A percentile compares a stretch with the other conserved stretches of the same genome.
Evolutionary conservation across 2,329 filamentous ascomycete genomes (phyloP).

Genomic region (Cladosporium sp.): DNA sequence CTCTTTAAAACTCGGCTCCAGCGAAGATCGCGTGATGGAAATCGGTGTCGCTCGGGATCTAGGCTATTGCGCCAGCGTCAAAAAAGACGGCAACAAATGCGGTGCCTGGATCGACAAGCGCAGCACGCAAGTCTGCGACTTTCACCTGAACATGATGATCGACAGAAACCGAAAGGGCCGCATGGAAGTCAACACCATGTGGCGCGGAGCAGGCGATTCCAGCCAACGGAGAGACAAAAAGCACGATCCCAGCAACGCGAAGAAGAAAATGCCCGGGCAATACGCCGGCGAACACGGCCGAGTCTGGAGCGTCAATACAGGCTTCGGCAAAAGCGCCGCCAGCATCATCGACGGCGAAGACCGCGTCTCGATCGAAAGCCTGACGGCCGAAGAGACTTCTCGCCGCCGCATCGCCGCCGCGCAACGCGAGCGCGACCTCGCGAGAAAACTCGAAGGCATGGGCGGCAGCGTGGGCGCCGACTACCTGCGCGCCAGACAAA

Average conservation of each 20-base stretch:
- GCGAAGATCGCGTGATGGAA: conserved; percentile 85
- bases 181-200: conserved; percentile 75
- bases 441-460: conserved; percentile 60
- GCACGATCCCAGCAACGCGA: conserved; percentile 14
- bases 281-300: conserved; percentile 54
- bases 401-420: conserved; percentile 61
- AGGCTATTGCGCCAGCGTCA: conserved; percentile 79
- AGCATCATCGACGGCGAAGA: conserved; percentile 64
- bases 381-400: conserved; percentile 54
- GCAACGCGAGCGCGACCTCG: conserved; percentile 70
- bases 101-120: conserved; percentile 81
- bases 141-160: conserved; percentile 79
- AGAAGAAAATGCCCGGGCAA: conserved; percentile 18
- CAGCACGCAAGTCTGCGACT: conserved; percentile 89
- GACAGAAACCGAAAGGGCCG: conserved; percentile 64
- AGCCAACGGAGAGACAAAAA: conserved; percentile 9
- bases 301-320: conserved; percentile 36
- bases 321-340: conserved; percentile 46
- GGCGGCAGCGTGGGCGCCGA: conserved; percentile 65
- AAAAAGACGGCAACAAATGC: conserved; percentile 79
- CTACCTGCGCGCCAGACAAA: conserved; percentile 54
- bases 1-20: conserved; percentile 77
- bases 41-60: conserved; percentile 81
- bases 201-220: conserved; percentile 16
- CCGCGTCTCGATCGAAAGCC: conserved; percentile 52